Conservation (phyloP, 129 eudicot species). For the Gnaphalium uliginosum region DNA sequence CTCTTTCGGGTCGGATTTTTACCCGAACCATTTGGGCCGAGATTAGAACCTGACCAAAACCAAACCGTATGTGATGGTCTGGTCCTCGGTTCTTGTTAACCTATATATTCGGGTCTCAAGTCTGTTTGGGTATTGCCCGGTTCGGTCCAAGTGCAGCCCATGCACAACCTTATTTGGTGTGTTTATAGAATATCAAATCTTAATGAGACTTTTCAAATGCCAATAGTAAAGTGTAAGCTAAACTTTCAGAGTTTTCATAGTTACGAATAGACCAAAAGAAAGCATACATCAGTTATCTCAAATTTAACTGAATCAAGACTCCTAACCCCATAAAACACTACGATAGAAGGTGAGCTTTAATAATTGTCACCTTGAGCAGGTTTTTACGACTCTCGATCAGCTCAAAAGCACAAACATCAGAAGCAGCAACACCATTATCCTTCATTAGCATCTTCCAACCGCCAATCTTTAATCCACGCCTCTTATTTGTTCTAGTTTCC, state of each 20-base stretch:
- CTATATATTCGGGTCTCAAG: too few relatives aligned
- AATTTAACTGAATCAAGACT: neutral
- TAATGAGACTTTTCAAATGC: too few relatives aligned
- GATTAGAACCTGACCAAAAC: too few relatives aligned
- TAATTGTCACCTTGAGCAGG: neutral
- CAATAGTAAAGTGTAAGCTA: neutral
- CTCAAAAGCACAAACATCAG: conserved; percentile 29
- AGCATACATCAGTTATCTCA: neutral
- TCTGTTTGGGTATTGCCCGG: too few relatives aligned
- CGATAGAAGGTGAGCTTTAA: neutral
- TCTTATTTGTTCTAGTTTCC: neutral
- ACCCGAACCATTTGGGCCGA: too few relatives aligned
- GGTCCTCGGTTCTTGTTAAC: too few relatives aligned
- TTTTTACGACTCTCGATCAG: conserved; percentile 1
- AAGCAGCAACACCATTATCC: conserved; percentile 25
- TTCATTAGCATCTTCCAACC: conserved; percentile 9
- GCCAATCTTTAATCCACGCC: neutral
- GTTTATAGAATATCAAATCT: too few relatives aligned
- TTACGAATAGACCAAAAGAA: neutral
- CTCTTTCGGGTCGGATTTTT: too few relatives aligned
- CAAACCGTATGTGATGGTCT: too few relatives aligned
- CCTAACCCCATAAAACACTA: neutral
- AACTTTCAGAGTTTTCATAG: neutral
- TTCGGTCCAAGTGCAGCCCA: too few relatives aligned
- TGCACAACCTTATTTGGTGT: too few relatives aligned